These are phyloP conservation scores for Bombardia bombarda DNA, from an alignment of 495 filamentous ascomycete genomes.

Conservation along the genomic window DNA sequence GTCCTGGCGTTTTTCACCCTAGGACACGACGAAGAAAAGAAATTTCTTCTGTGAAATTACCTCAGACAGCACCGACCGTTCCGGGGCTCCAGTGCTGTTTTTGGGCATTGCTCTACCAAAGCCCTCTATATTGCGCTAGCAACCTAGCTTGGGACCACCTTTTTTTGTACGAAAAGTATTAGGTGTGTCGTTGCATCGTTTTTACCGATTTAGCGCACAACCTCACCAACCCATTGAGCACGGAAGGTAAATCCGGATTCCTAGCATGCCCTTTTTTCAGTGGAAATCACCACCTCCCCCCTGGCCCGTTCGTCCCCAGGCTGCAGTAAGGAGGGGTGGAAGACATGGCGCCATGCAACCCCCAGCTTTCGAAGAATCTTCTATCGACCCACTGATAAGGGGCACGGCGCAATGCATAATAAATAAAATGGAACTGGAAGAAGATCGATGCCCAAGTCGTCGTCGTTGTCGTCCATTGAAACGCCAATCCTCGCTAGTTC, in stretches of 20 bases:
- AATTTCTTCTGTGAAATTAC: not conserved
- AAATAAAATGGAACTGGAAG: too few relatives aligned
- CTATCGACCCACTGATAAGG: slow-evolving; percentile 6
- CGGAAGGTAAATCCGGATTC: slow-evolving; percentile 7
- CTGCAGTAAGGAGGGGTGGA: not conserved
- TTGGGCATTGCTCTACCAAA: not conserved
- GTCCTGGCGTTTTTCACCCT: too few relatives aligned
- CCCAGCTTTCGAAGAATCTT: slow-evolving; percentile 11
- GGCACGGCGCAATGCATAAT: too few relatives aligned
- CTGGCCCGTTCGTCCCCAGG: slow-evolving; percentile 2
- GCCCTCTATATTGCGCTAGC: not conserved
- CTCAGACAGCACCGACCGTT: not conserved
- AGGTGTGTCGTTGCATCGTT: not conserved
- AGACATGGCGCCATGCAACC: slow-evolving; percentile 4
- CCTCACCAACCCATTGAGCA: not conserved
- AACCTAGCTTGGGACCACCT: too few relatives aligned
- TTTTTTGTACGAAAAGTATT: too few relatives aligned
- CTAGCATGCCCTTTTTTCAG: slow-evolving; percentile 6
- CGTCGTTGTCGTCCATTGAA: too few relatives aligned
- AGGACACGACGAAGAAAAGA: not conserved
- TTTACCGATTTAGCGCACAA: not conserved
- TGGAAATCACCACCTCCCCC: slow-evolving; percentile 8
- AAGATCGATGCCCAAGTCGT: too few relatives aligned
- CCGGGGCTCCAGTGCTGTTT: not conserved
- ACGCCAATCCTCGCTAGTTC: too few relatives aligned